Conservation (phyloP, 2,329 filamentous ascomycete species). For the Clarireedia homoeocarpa region DNA sequence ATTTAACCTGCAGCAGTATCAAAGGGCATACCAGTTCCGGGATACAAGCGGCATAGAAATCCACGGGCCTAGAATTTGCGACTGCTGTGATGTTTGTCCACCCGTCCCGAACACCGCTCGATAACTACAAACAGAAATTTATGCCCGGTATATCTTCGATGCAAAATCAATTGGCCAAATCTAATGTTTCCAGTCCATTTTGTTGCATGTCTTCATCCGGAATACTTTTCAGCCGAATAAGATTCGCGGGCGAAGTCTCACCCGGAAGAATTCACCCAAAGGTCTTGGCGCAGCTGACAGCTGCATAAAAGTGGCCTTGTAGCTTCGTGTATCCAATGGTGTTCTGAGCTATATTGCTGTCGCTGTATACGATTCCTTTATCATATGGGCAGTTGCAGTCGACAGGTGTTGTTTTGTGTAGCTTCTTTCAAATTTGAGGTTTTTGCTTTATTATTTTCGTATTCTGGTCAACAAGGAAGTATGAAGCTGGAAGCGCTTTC, state of each 20-base stretch:
- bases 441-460: neutral
- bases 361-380: neutral
- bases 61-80: too few species aligned
- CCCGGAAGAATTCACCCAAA: slow-evolving; percentile 1
- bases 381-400: neutral
- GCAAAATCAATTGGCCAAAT: neutral
- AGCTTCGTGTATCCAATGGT: neutral
- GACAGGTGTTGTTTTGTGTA: neutral
- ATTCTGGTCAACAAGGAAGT: too few species aligned
- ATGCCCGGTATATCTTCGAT: neutral
- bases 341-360: too few species aligned
- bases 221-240: slow-evolving; percentile 8
- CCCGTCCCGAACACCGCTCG: too few species aligned
- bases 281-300: slow-evolving; percentile 2
- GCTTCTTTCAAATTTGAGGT: too few species aligned
- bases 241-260: slow-evolving; percentile 5
- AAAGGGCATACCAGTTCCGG: too few species aligned
- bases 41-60: too few species aligned
- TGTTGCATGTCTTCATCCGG: slow-evolving; percentile 9
- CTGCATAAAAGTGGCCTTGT: neutral
- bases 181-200: neutral
- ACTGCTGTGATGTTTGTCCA: too few species aligned
- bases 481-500: too few species aligned
- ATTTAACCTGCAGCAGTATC: too few species aligned
- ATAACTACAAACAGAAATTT: too few species aligned